Evolutionary conservation across 2,329 filamentous ascomycete species (phyloP), one percentile per base, ranked within the genome.

Genomic region (Graphilbum fragrans): DNA sequence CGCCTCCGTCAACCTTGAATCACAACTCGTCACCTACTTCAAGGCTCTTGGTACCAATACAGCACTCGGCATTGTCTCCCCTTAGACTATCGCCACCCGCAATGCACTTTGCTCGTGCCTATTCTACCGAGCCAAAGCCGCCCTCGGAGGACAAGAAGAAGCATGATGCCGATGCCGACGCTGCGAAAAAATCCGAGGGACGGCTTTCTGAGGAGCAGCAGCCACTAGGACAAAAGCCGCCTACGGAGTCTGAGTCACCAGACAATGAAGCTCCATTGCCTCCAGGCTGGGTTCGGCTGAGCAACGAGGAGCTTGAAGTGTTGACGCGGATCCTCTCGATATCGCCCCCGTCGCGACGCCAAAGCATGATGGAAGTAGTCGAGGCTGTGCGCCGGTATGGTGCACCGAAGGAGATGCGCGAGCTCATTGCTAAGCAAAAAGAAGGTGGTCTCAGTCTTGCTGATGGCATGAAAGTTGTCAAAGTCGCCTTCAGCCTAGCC

Each of bases 341-440:
- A 45, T 67, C 86, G 43, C 80, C 82, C 8, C 65, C 69, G 41
- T 67, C 69, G n/a, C 77, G 85, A 59, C 66, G 67, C 32, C 60
- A 74, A 39, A 63, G 70, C 19, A 58, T 87, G 44, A 68, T 77
- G 44, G 67, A 73, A 37, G 67, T 78, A 9, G 61, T 83, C n/a
- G 63, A 72, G 46, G 64, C 70, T 22, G 69, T 90, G 46, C 76
- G 79, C 61, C 67, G 69, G 45, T 69, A 78, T 34, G 86, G 86
- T 10, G 74, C 86, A 16, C 84, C 86, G 1, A 52, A 62, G 19
- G 84, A 86, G 54, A 61, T 86, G 17, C 70, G 73, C 41, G 70
- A 80, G 32, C 53, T 77, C 45, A 58, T 76, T 34, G 54, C 59
- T 31, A 70, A 72, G 48, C 69, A 82, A 40, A 71, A 80, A 58